Conservation (phyloP, 2,329 filamentous ascomycete genomes). For the Alternaria novae-zelandiae region DNA sequence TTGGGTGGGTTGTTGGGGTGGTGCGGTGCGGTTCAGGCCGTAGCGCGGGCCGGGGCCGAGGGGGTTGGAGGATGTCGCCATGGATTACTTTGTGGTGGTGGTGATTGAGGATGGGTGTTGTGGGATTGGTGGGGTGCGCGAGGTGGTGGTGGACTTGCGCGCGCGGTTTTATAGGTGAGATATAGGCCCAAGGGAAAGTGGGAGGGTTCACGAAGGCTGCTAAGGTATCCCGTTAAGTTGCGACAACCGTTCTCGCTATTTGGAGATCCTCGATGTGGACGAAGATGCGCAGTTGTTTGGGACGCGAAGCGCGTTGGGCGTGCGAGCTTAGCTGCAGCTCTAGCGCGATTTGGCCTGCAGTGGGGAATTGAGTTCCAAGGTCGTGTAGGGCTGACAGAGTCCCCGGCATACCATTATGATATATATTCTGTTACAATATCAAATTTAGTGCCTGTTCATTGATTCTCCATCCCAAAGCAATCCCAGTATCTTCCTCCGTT, state of each 20-base stretch:
- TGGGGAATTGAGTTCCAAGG: constrained; percentile 5
- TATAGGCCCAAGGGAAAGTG: neutral
- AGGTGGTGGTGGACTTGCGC: constrained; percentile 1
- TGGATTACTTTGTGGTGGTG: constrained; percentile 24
- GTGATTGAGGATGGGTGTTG: neutral
- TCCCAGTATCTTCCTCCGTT: neutral
- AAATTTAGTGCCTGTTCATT: neutral
- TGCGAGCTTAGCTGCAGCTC: constrained; percentile 19
- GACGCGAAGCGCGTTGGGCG: constrained; percentile 26
- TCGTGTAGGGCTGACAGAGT: constrained; percentile 11
- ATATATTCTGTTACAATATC: neutral
- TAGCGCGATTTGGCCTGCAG: constrained; percentile 23
- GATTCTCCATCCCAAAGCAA: neutral
- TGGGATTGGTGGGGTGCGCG: constrained; percentile 8
- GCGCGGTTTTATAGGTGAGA: neutral
- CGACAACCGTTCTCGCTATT: constrained; percentile 13
- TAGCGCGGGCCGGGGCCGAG: constrained; percentile 63
- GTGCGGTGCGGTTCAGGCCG: constrained; percentile 52
- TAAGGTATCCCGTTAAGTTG: neutral
- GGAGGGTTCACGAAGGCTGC: neutral
- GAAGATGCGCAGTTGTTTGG: constrained; percentile 15
- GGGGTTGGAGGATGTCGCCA: constrained; percentile 61
- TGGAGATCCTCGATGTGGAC: constrained; percentile 5
- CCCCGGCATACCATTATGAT: neutral
- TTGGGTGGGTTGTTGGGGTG: constrained; percentile 13